Evolutionary conservation across 2,329 filamentous ascomycete species (phyloP), one percentile per base, ranked within the genome.

Genomic region (Botryotinia globosa): DNA sequence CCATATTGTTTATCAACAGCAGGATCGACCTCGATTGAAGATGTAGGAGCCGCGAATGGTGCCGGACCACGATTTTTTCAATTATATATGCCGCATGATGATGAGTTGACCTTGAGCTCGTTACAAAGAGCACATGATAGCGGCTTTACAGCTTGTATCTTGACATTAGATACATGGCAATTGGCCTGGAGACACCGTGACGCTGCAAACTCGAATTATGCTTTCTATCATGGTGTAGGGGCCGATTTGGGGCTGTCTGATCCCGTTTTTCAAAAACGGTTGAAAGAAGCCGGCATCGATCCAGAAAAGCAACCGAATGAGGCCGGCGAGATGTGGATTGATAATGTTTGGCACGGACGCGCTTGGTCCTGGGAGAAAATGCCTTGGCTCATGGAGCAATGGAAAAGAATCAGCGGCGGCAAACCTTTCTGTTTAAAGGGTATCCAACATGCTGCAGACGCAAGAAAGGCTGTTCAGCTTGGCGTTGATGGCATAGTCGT

Each of bases 151-250:
- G 89, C 85, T 0, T 86, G 86, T 71, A 86, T 91, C 10, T 81
- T 91, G 1, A 91, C 88, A 1, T 84, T 88, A 0, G 89, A 91
- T 79, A 91, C 88, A 0, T 90, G 87, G 88, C 86, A 89, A 77
- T 83, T 91, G 0, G 88, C 85, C 8, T 90, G 87, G 88, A 83
- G 88, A 44, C 87, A 89, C 77, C 84, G 88, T 78, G 88, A 90
- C 75, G 82, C 86, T 32, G 84, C 83, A 22, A 85, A 82, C 14
- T 85, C 83, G 58, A 90, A 90, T 77, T 90, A 90, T 77, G 87
- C 87, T 0, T 91, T 91, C 77, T 90, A 90, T 79, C 85, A 87
- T 72, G 87, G 87, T 20, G 83, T 85, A 51, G 89, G 89, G 18
- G 86, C 85, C 0, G 87, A 90, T 65, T 76, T 91, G 16, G 89